phyloP scores from a whole-genome alignment of 2,329 filamentous ascomycete genomes.

The Trichophyton rubrum region DNA sequence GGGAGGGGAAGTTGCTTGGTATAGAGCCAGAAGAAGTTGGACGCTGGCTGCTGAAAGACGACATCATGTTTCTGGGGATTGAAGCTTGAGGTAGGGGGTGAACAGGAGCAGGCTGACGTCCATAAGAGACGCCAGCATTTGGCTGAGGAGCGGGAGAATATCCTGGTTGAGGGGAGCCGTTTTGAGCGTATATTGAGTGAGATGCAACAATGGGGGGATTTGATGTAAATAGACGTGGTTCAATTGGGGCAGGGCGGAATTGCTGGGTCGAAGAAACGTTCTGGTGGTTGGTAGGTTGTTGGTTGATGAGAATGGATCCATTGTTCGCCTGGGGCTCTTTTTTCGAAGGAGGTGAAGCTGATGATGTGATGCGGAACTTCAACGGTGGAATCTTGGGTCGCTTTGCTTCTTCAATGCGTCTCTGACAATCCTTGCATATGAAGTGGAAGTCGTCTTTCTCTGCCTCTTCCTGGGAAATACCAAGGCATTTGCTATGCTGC shows the following conservation, averaged over 20 bases:
- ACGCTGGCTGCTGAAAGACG: slow-evolving; percentile 24
- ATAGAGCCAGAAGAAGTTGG: slow-evolving; percentile 33
- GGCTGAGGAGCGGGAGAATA: neutral
- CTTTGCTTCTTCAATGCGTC: slow-evolving; percentile 50
- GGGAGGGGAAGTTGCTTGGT: slow-evolving; percentile 25
- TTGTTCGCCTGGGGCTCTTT: neutral
- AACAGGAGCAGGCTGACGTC: neutral
- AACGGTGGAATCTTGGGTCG: slow-evolving; percentile 50
- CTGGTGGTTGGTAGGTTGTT: neutral
- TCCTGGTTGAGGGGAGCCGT: neutral
- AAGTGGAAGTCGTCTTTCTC: slow-evolving; percentile 81
- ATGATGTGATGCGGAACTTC: slow-evolving; percentile 44
- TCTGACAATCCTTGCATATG: slow-evolving; percentile 65
- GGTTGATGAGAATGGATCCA: neutral
- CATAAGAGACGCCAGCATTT: neutral
- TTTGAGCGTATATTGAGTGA: neutral
- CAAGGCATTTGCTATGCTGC: slow-evolving; percentile 91
- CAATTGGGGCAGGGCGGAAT: neutral
- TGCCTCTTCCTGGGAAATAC: slow-evolving; percentile 63
- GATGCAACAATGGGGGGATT: neutral
- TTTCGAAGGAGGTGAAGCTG: slow-evolving; percentile 34
- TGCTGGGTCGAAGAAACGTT: neutral
- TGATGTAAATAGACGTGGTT: neutral
- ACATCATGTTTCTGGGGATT: slow-evolving; percentile 2
- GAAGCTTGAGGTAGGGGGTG: neutral